Evolutionary conservation across 306 rosid genomes (phyloP).

Genomic region (Quercus parvula): DNA sequence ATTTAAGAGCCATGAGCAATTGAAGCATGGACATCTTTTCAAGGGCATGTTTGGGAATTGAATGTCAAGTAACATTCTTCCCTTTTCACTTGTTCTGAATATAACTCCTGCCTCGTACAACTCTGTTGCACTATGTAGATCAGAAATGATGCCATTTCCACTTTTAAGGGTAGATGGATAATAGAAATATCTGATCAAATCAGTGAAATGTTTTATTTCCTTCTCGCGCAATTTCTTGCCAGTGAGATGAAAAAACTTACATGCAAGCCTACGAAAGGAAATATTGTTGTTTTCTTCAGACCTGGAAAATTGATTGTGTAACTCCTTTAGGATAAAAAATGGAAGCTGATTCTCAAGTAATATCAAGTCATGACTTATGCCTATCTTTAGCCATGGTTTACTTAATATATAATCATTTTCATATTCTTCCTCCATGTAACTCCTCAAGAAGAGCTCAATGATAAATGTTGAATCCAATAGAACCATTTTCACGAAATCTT

Average conservation of each 20-base stretch:
- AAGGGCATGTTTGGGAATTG: no score
- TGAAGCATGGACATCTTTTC: background rate
- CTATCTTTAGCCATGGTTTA: slow-evolving; percentile 19
- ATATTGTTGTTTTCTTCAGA: no score
- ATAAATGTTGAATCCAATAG: slow-evolving; percentile 23
- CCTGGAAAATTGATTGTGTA: background rate
- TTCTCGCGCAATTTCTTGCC: no score
- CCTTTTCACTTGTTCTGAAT: background rate
- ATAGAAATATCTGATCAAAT: no score
- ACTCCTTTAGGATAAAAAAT: slow-evolving; percentile 2
- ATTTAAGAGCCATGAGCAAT: background rate
- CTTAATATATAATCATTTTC: background rate
- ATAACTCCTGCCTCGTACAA: slow-evolving; percentile 6
- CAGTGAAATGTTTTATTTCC: no score
- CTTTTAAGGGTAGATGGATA: no score
- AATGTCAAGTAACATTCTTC: no score
- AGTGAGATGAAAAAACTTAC: no score
- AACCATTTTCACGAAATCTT: background rate
- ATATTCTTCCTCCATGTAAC: accelerated
- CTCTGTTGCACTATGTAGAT: background rate
- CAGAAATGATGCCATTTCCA: accelerated
- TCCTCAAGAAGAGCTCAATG: slow-evolving; percentile 11
- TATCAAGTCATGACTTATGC: slow-evolving; percentile 4
- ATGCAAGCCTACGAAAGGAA: background rate
- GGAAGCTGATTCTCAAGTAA: slow-evolving; percentile 37